Evolutionary conservation across 2,329 filamentous ascomycete genomes (phyloP).

Genomic region (Apiospora arundinis): DNA sequence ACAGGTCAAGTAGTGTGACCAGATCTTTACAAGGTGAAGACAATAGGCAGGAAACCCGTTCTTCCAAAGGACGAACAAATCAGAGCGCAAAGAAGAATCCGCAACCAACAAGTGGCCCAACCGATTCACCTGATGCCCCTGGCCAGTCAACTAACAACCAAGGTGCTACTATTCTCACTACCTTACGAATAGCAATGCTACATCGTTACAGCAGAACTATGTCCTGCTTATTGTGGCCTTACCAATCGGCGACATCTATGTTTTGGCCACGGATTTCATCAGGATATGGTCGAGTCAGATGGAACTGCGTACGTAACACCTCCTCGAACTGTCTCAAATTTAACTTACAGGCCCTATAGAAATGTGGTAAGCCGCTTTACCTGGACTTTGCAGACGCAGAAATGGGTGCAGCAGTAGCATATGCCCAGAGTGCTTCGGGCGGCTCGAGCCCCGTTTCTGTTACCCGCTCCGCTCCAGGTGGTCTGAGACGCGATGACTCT

Average conservation of each 20-base stretch:
- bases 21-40: neutral
- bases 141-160: neutral
- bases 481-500: neutral
- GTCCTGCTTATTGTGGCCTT: neutral
- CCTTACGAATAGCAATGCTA: neutral
- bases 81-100: too few relatives aligned
- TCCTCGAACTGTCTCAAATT: neutral
- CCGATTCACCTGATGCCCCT: too few relatives aligned
- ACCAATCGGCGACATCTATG: neutral
- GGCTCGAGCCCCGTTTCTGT: neutral
- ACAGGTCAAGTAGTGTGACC: neutral
- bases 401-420: neutral
- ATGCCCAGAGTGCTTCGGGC: neutral
- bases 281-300: neutral
- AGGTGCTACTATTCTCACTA: neutral
- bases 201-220: neutral
- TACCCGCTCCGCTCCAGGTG: neutral
- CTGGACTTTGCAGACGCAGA: neutral
- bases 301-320: neutral
- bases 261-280: neutral
- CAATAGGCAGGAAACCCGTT: neutral
- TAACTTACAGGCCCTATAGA: neutral
- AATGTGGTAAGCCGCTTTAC: neutral
- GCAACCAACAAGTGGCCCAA: too few relatives aligned
- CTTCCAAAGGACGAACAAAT: too few relatives aligned